Percentiles rank a stretch among this genome's conserved stretches.
Evolutionary conservation across 2,329 filamentous ascomycete genomes (phyloP).

Genomic region (Penicillium rolfsii): DNA sequence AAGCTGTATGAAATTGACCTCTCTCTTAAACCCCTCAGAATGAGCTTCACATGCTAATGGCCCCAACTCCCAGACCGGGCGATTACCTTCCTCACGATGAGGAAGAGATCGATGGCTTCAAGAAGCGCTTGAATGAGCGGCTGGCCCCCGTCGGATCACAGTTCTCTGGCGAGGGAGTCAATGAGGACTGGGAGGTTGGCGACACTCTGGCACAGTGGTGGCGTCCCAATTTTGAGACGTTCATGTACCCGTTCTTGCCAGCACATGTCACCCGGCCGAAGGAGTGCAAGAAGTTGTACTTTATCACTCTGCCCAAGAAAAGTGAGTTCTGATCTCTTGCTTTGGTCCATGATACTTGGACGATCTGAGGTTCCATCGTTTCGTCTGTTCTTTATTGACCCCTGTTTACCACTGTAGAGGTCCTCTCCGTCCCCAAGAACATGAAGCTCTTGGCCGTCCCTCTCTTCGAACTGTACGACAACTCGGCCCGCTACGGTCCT

Average conservation of each 20-base stretch:
- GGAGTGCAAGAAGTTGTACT: slow-evolving; percentile 99
- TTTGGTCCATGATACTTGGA: not conserved
- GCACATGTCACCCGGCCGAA: slow-evolving; percentile 95
- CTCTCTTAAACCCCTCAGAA: not conserved
- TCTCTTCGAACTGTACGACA: slow-evolving; percentile 97
- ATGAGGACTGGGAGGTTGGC: slow-evolving; percentile 91
- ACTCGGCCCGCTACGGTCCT: slow-evolving; percentile 90
- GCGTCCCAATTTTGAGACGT: slow-evolving; percentile 98
- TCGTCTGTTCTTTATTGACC: not conserved
- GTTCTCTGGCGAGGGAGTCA: slow-evolving; percentile 80
- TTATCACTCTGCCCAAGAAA: slow-evolving; percentile 88
- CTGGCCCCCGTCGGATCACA: slow-evolving; percentile 87
- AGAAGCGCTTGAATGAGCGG: slow-evolving; percentile 85
- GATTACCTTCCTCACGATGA: slow-evolving; percentile 88
- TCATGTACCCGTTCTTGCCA: slow-evolving; percentile 98
- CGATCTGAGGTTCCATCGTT: not conserved
- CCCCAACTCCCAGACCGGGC: slow-evolving; percentile 64
- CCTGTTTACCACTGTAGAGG: slow-evolving; percentile 61
- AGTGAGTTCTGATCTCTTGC: slow-evolving; percentile 61
- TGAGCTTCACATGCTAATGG: slow-evolving; percentile 7
- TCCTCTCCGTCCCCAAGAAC: slow-evolving; percentile 96
- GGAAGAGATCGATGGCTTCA: slow-evolving; percentile 94
- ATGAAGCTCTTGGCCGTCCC: slow-evolving; percentile 99
- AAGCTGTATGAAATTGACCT: slow-evolving; percentile 66
- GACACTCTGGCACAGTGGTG: slow-evolving; percentile 98